These are phyloP conservation scores for Pistacia integerrima DNA, from an alignment of 345 rosid genomes.

Conservation along the genomic window DNA sequence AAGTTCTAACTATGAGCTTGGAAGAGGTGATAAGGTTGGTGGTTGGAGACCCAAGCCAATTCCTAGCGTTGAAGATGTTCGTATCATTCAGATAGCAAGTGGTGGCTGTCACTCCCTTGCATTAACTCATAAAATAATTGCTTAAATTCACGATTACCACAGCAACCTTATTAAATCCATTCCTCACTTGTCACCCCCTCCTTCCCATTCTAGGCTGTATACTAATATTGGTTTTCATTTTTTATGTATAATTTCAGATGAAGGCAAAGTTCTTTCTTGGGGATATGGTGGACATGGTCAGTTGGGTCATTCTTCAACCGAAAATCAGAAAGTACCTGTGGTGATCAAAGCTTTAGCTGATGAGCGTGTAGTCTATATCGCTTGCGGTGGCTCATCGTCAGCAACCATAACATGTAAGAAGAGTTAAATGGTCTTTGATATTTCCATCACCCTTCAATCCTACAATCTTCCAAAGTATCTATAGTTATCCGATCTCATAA, in stretches of 20 bases:
- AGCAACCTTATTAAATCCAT: neutral
- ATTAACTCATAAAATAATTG: conserved; percentile 60
- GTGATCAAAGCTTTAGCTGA: conserved; percentile 68
- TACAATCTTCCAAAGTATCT: too few species aligned
- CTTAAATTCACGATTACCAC: neutral
- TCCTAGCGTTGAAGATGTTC: conserved; percentile 58
- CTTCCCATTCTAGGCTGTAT: neutral
- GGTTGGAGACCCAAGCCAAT: conserved; percentile 71
- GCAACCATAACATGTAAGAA: conserved; percentile 77
- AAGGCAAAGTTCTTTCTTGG: too few species aligned
- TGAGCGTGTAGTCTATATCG: conserved; percentile 53
- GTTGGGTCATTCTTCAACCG: conserved; percentile 65
- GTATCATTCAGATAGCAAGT: conserved; percentile 67
- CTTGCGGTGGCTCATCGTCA: conserved; percentile 88
- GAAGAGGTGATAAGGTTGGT: conserved; percentile 78
- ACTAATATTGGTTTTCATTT: neutral
- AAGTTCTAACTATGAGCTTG: conserved; percentile 91
- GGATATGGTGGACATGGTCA: conserved; percentile 59
- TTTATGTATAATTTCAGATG: too few species aligned
- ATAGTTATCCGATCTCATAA: too few species aligned
- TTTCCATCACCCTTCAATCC: too few species aligned
- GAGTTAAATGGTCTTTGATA: neutral
- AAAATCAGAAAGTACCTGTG: conserved; percentile 57
- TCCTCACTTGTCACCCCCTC: neutral
- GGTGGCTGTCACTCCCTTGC: conserved; percentile 98